Percentiles rank a stretch among this genome's conserved stretches.
Evolutionary conservation across 495 filamentous ascomycete species (phyloP).

Genomic region (Talaromyces wortmannii): DNA sequence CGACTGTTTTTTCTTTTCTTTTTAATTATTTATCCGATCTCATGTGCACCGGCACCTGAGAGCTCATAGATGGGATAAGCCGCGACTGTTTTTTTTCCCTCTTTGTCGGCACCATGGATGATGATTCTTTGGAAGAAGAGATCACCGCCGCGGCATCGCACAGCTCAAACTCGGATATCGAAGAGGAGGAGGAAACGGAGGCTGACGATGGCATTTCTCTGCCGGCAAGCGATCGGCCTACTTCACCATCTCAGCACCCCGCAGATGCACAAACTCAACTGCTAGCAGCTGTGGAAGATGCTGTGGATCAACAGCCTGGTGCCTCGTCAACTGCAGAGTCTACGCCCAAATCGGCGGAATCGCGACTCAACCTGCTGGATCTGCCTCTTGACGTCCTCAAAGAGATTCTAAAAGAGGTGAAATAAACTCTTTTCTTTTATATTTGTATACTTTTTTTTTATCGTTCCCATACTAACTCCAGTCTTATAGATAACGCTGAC

Average conservation of each 20-base stretch:
- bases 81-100: not conserved
- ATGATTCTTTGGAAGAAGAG: not conserved
- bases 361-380: conserved; percentile 56
- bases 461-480: not conserved
- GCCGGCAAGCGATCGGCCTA: not conserved
- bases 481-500: conserved; percentile 68
- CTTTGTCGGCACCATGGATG: not conserved
- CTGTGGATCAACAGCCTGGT: not conserved
- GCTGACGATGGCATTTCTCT: not conserved
- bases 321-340: not conserved
- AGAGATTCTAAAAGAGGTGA: conserved; percentile 83
- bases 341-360: not conserved
- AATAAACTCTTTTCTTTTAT: not conserved
- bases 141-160: not conserved
- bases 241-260: not conserved
- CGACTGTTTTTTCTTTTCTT: too few relatives aligned
- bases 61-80: not conserved
- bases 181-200: too few relatives aligned
- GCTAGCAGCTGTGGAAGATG: not conserved
- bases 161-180: not conserved
- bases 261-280: not conserved
- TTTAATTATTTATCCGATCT: too few relatives aligned
- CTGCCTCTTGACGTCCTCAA: conserved; percentile 83
- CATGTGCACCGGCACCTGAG: not conserved
- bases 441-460: not conserved